Evolutionary conservation across 345 rosid genomes (phyloP), one percentile per base, ranked within the genome.

Genomic region (Eucalyptus pumila): DNA sequence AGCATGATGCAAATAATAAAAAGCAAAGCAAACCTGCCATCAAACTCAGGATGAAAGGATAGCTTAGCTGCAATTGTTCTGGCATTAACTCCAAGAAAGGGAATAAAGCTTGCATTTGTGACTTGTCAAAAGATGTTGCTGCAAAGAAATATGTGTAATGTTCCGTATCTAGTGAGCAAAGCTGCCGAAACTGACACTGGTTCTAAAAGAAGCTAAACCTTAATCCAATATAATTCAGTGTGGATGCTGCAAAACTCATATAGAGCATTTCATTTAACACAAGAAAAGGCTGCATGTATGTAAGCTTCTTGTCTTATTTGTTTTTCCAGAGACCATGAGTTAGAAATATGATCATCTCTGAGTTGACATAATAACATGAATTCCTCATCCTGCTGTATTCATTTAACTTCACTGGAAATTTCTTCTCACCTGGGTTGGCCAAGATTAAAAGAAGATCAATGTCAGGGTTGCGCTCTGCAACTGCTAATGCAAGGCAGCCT

Each of bases 91-190:
- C 93, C 88, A 93, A 88, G 50, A 97, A 37, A 89, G 97, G 92
- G 87, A 91, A 50, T 87, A 96, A 91, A 87, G 95, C 86, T 90
- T 91, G 96, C 89, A 96, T 89, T 47, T 86, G 94, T 16, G 98
- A 96, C 90, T 89, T 90, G 86, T 89, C 90, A 88, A 94, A 96
- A 89, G 97, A 96, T 83, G 99, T 96, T 85, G 96, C 98, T 97
- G 97, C 88, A 91, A 88, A 90, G 89, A 88, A 85, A 90, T 87
- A 54, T 27, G 69, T 60, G 32, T 60, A 4, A 27, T 60, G 69
- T 60, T 60, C 32, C 3, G 19, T 58, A 81, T 42, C 21, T 9
- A 49, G 40, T 45, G 14, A 85, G 86, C 30, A 42, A 50, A 50
- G 34, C 32, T 37, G 30, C 51, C 11, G 1, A 9, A 85, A 44